A percentile compares a stretch with the other conserved stretches of the same genome.
phyloP scores from a whole-genome alignment of 106 monocot species.

The Phalaenopsis equestris region DNA sequence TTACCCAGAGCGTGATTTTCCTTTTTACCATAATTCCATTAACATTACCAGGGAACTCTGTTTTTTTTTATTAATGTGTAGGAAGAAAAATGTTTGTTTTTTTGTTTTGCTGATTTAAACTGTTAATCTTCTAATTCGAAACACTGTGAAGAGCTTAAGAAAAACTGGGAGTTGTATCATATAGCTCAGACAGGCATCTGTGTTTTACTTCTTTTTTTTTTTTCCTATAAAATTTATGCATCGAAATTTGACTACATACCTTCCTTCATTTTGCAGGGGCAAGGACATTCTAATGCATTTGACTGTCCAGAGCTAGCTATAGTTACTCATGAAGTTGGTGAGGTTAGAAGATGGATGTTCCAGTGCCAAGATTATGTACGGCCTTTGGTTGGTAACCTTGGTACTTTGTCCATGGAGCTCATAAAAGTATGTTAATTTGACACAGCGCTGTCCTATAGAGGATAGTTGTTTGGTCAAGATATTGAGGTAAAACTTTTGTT shows the following conservation, averaged over 20 bases:
- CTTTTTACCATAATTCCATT: neutral
- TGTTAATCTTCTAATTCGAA: neutral
- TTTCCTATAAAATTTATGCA: neutral
- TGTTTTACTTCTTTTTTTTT: neutral
- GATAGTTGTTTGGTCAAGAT: neutral
- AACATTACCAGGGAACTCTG: neutral
- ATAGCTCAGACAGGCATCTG: neutral
- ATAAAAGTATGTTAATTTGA: slow-evolving; percentile 29
- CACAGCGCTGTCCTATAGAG: neutral
- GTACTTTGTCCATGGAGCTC: slow-evolving; percentile 36
- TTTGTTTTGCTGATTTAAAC: slow-evolving; percentile 1
- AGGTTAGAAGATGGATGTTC: slow-evolving; percentile 55
- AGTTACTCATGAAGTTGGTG: slow-evolving; percentile 41
- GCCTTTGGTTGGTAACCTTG: slow-evolving; percentile 26
- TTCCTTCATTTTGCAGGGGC: slow-evolving; percentile 32
- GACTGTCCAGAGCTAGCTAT: slow-evolving; percentile 51
- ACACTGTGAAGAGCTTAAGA: neutral
- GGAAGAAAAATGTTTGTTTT: neutral
- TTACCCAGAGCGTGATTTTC: neutral
- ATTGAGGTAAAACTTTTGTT: slow-evolving; percentile 4
- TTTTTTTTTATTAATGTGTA: neutral
- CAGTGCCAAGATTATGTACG: slow-evolving; percentile 27
- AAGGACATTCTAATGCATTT: slow-evolving; percentile 43
- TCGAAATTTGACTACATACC: neutral
- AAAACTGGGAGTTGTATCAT: neutral